Base-by-base conservation (phyloP, 1,284 basidiomycete genomes). In the Meira miltonrushii region DNA sequence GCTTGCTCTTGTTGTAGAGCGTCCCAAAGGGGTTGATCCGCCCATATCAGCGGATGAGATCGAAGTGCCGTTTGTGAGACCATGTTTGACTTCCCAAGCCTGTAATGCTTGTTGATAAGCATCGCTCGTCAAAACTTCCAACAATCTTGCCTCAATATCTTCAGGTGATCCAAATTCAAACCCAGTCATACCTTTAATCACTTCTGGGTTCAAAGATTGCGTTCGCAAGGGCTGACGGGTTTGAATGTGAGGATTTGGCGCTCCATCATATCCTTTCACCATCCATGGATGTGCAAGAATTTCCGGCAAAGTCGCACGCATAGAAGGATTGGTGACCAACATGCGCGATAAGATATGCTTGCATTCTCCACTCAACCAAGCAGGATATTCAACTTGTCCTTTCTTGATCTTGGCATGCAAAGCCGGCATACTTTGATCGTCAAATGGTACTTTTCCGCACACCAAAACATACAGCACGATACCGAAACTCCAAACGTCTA, bases 351-450 rank as follows among this genome's bases (percentile, higher is more conserved):
- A 83, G 3, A 98, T 81, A 67, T 91, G 86, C 79, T 95, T 96
- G 83, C 93, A 97, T 81, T 98, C 94, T 89, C 88, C 85, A 72
- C 89, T 93, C 17, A 98, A 82, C 94, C 94, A 98, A 9, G 90
- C 88, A 0, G 94, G 94, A 76, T 98, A 98, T 77, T 98, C 94
- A 50, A 96, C 93, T 47, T 93, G 81, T 0, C 95, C 94, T 2
- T 92, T 86, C 80, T 98, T 99, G 81, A 99, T 98, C 82, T 98
- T 98, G 43, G 94, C 94, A 78, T 98, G 95, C 53, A 98, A 81
- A 0, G 93, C 94, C 1, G 94, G 95, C 94, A 98, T 98, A 75
- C 88, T 92, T 80, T 97, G 92, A 78, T 99, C 95, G 77, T 99
- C 94, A 75, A 98, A 98, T 0, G 94, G 94, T 1, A 98, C 94